Conservation (phyloP, 208 protist species). For the Naegleria lovaniensis region DNA sequence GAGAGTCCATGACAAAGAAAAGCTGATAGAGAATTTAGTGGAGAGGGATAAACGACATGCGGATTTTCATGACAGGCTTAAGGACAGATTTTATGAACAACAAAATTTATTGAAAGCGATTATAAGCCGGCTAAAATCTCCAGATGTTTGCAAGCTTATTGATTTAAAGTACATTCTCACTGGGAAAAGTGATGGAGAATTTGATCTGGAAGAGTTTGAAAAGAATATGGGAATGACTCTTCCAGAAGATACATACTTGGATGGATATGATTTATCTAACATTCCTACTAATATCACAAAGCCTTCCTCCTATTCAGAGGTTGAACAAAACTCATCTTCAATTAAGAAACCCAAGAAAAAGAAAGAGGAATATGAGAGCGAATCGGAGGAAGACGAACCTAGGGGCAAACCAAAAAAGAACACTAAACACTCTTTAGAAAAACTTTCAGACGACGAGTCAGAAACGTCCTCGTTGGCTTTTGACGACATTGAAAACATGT, state of each 20-base stretch:
- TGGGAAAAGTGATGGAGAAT: not conserved
- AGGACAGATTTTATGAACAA: not conserved
- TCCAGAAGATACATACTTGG: not conserved
- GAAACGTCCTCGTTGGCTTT: not conserved
- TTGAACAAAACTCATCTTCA: not conserved
- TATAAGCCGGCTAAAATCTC: not conserved
- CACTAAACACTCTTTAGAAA: not conserved
- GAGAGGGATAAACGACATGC: not conserved
- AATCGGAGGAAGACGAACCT: not conserved
- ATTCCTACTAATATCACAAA: not conserved
- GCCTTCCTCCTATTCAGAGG: not conserved
- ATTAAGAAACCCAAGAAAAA: not conserved
- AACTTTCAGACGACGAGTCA: not conserved
- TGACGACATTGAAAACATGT: not conserved
- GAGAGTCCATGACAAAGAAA: not conserved
- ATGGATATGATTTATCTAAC: too few relatives aligned
- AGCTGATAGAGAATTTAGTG: not conserved
- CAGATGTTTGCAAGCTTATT: not conserved
- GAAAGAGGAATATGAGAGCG: not conserved
- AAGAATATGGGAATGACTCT: not conserved
- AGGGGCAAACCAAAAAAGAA: not conserved
- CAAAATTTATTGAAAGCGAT: not conserved
- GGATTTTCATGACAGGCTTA: not conserved
- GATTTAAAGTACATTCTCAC: not conserved
- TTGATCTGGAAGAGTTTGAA: not conserved